Evolutionary conservation across 2,329 filamentous ascomycete species (phyloP).

Genomic region (Passalora sequoiae): DNA sequence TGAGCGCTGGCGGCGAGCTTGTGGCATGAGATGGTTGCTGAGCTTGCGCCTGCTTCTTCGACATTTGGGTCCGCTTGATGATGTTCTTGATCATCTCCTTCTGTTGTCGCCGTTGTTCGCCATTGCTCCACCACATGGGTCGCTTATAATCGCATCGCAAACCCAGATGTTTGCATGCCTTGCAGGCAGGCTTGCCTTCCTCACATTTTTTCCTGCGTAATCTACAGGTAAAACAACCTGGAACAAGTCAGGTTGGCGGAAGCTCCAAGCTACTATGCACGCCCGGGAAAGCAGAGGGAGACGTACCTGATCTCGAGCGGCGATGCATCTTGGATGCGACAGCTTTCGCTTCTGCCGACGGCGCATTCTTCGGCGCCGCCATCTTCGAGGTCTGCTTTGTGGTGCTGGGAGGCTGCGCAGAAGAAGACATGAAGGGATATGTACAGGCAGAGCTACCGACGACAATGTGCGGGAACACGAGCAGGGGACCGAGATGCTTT

Average conservation of each 20-base stretch:
- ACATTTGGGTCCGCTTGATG: slow-evolving; percentile 94
- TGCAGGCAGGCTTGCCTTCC: slow-evolving; percentile 59
- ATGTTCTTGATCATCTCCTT: slow-evolving; percentile 96
- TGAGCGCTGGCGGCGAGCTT: slow-evolving; percentile 65
- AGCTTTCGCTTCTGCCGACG: slow-evolving; percentile 49
- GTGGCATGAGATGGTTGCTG: slow-evolving; percentile 43
- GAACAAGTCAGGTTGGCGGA: slow-evolving; percentile 33
- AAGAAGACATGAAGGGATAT: slow-evolving; percentile 45
- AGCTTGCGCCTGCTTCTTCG: slow-evolving; percentile 63
- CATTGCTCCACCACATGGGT: slow-evolving; percentile 96
- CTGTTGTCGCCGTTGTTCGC: slow-evolving; percentile 74
- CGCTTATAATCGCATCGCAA: slow-evolving; percentile 93
- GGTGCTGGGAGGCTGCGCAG: slow-evolving; percentile 37
- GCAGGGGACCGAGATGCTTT: slow-evolving; percentile 30
- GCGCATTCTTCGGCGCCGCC: slow-evolving; percentile 45
- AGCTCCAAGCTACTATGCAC: slow-evolving; percentile 30
- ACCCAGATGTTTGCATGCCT: slow-evolving; percentile 65
- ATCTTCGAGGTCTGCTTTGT: slow-evolving; percentile 41
- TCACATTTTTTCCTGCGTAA: slow-evolving; percentile 66
- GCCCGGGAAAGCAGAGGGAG: slow-evolving; percentile 25
- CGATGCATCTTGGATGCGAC: slow-evolving; percentile 79
- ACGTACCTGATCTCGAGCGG: slow-evolving; percentile 87
- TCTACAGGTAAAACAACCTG: slow-evolving; percentile 64
- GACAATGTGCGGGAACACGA: slow-evolving; percentile 30
- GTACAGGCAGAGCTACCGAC: slow-evolving; percentile 33